phyloP scores from a whole-genome alignment of 129 eudicot species.

The sunflower (Helianthus annuus) region DNA sequence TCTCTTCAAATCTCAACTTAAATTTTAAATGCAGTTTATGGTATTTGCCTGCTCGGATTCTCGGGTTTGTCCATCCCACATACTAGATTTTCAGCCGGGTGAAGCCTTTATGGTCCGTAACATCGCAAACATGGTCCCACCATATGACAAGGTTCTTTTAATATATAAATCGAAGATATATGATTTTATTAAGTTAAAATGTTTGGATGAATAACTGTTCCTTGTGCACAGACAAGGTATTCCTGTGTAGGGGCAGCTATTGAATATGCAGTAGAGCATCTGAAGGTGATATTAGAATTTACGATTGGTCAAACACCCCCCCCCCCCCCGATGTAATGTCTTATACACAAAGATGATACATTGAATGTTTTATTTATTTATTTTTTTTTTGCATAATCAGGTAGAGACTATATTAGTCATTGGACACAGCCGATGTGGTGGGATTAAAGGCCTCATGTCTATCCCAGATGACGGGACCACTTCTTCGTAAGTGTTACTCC shows the following conservation, averaged over 20 bases:
- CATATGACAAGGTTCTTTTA: constrained; percentile 44
- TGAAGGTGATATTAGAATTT: constrained; percentile 49
- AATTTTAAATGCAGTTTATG: constrained; percentile 57
- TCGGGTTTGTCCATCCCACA: constrained; percentile 80
- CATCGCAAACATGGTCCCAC: constrained; percentile 85
- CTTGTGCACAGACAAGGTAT: constrained; percentile 66
- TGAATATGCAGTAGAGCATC: constrained; percentile 81
- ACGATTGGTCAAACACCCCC: not conserved
- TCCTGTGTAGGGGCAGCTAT: constrained; percentile 87
- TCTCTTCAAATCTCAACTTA: not conserved
- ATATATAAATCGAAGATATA: not conserved
- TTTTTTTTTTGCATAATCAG: constrained; percentile 35
- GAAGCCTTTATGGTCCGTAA: constrained; percentile 83
- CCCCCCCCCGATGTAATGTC: not conserved
- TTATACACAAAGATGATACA: not conserved
- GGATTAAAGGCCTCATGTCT: constrained; percentile 96
- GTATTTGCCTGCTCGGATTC: constrained; percentile 91
- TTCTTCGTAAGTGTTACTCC: constrained; percentile 42
- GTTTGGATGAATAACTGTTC: constrained; percentile 19
- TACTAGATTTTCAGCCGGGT: constrained; percentile 78
- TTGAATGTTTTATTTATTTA: too few relatives aligned
- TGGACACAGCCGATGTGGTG: constrained; percentile 96
- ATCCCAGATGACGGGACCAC: constrained; percentile 75
- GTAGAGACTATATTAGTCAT: constrained; percentile 86
- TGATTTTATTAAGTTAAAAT: not conserved